Percentiles rank a stretch among this genome's conserved stretches.
phyloP scores from a whole-genome alignment of 139 green algal species.

The Closterium sp. region DNA sequence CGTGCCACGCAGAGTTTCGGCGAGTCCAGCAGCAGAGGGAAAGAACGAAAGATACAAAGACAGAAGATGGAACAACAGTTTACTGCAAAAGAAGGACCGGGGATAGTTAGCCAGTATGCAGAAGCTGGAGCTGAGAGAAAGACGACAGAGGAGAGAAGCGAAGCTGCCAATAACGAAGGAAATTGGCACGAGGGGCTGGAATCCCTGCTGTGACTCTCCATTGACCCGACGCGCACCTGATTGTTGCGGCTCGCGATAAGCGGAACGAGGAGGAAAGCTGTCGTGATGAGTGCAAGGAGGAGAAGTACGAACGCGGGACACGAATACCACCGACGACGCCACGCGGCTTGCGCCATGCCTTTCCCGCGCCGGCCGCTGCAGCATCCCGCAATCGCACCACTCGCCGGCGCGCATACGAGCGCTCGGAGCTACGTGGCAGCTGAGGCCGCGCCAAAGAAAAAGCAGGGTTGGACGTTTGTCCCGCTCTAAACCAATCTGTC shows the following conservation, averaged over 20 bases:
- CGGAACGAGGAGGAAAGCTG: not conserved
- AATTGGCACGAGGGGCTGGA: not conserved
- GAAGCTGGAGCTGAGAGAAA: too few relatives aligned
- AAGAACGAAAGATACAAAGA: not conserved
- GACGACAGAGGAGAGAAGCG: too few relatives aligned
- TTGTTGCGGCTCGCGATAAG: not conserved
- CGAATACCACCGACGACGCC: not conserved
- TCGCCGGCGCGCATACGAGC: not conserved
- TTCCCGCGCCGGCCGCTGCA: not conserved
- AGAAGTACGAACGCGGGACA: not conserved
- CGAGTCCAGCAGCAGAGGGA: not conserved
- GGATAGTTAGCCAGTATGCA: too few relatives aligned
- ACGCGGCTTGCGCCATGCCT: not conserved
- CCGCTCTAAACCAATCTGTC: not conserved
- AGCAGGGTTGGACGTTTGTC: not conserved
- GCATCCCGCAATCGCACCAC: not conserved
- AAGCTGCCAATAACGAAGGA: too few relatives aligned
- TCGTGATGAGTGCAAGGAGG: not conserved
- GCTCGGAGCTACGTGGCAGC: not conserved
- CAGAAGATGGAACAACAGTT: too few relatives aligned
- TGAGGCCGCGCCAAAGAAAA: too few relatives aligned
- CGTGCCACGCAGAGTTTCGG: too few relatives aligned
- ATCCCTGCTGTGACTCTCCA: not conserved
- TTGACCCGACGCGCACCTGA: not conserved
- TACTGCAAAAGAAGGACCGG: too few relatives aligned